Base-by-base conservation (phyloP, 768 basidiomycete genomes). In the Phallus indusiatus region DNA sequence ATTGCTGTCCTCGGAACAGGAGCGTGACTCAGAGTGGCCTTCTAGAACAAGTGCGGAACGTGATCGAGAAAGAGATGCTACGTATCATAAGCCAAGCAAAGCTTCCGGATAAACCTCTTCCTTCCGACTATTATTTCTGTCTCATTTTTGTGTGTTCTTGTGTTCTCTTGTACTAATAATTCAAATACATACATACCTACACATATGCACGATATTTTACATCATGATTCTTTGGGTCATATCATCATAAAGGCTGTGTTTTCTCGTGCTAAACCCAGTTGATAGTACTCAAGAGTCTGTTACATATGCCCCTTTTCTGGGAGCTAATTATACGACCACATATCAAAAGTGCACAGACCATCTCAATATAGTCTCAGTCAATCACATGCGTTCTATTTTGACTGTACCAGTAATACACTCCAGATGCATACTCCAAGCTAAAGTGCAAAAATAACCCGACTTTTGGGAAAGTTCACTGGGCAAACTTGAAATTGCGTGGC, bases 1-100 rank as follows among this genome's bases (percentile, higher is more conserved):
- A 1, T 71, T 91, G 33, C 76, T 89, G 21, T 81, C 84, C 60
- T 74, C 65, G 64, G 79, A 55, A 67, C 49, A 65, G 61, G 71
- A 73, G 51, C 21, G 66, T 50, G 57, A 28, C 48, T 63, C 61
- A 4, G 71, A 72, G 4, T 57, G 57, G 57, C 57, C 48, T 20
- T 59, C 57, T 16, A 48, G 57, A 20, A 59, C 57, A 53, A 59
- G 57, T 46, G 33, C 57, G 20, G 57, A 59, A 42, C 21, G 53
- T 20, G 35, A 24, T 20, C 24, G 53, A 36, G 35, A 36, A 21
- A 36, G 24, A 51, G 50, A 22, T 42, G 42, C 42, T 42, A 42
- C 42, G 42, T 42, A 42, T 42, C 42, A 42, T 42, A 51, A 34
- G 50, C 50, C 11, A 20, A 22, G 21, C 16, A 51, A 51, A 51